These are phyloP conservation scores for Phoenix dactylifera DNA, from an alignment of 176 grass and related monocot genomes.

Conservation along the genomic window DNA sequence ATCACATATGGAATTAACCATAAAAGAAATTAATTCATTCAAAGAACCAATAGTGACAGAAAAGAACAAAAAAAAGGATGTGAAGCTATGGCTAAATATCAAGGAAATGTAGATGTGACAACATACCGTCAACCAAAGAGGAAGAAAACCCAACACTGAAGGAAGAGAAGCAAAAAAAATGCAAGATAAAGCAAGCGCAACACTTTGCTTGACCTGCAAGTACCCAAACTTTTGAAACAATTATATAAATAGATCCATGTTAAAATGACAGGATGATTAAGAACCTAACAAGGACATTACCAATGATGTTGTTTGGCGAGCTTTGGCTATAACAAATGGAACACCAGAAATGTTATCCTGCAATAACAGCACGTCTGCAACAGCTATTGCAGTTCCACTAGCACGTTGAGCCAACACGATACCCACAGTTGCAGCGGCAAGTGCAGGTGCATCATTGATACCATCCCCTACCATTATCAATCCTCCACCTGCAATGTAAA, in stretches of 20 bases:
- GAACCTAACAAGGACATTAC: constrained; percentile 25
- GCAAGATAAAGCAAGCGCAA: constrained; percentile 88
- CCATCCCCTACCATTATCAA: constrained; percentile 99
- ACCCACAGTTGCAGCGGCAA: constrained; percentile 88
- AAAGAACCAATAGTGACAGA: no score
- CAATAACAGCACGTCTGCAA: constrained; percentile 82
- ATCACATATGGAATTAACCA: no score
- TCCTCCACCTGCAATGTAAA: constrained; percentile 51
- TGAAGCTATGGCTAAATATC: background rate
- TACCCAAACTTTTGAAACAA: constrained; percentile 26
- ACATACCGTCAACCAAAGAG: constrained; percentile 93
- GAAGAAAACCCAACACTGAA: constrained; percentile 93
- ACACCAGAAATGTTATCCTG: constrained; percentile 81
- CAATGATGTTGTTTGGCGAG: constrained; percentile 88
- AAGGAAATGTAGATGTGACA: constrained; percentile 4
- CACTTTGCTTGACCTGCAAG: constrained; percentile 97
- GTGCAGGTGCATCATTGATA: constrained; percentile 96
- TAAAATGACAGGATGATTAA: background rate
- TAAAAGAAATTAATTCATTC: no score
- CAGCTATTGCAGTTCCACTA: constrained; percentile 84
- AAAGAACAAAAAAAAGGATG: no score
- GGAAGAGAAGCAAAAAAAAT: constrained; percentile 91
- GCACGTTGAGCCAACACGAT: constrained; percentile 89
- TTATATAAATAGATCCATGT: constrained; percentile 12
- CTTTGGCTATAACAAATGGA: constrained; percentile 90